Base-by-base conservation (phyloP, 176 grass and related monocot genomes). In the maize (Zea mays) region DNA sequence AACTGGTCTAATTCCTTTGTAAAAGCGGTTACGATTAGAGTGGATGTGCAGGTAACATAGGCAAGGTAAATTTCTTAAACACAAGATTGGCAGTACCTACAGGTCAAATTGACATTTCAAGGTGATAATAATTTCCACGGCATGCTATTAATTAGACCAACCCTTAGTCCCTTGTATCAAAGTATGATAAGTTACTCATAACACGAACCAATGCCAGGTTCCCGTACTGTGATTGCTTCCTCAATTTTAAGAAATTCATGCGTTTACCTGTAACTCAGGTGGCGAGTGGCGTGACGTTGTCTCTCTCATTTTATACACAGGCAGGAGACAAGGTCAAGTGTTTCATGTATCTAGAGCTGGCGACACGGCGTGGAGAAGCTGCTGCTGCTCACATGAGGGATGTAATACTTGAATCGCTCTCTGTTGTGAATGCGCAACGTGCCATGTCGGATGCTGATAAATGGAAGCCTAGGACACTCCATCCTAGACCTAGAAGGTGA, bases 301-400 rank as follows among this genome's bases (percentile, higher is more conserved):
- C 27, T 27, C 27, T 27, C 27, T 27, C 27, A 27, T 27, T 27
- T 27, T 27, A 27, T 27, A 27, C 27, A 27, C 1, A 27, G 27
- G 27, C 27, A 27, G 27, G 27, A 27, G 27, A 27, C 27, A 27
- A 27, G 27, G 27, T 27, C 27, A 27, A 27, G 27, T 27, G 27
- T 27, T 1, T 27, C 27, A 27, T 27, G 27, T 27, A 27, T 27
- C 27, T 27, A 27, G 27, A 27, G 27, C 27, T 27, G 27, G 27
- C 27, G 27, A 27, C 27, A 27, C 27, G 85, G 48, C 85, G 54
- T 52, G 91, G 91, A 80, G 85, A 87, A 82, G 34, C 70, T 13
- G 82, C 82, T 1, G 91, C 91, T 44, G 75, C 87, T 7, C 81
- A 85, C 76, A 87, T 87, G 57, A 90, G 87, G 77, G 85, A 93